Evolutionary conservation across 2,329 filamentous ascomycete genomes (phyloP), one percentile per base, ranked within the genome.

Genomic region (Phaeosphaeriaceae sp.): DNA sequence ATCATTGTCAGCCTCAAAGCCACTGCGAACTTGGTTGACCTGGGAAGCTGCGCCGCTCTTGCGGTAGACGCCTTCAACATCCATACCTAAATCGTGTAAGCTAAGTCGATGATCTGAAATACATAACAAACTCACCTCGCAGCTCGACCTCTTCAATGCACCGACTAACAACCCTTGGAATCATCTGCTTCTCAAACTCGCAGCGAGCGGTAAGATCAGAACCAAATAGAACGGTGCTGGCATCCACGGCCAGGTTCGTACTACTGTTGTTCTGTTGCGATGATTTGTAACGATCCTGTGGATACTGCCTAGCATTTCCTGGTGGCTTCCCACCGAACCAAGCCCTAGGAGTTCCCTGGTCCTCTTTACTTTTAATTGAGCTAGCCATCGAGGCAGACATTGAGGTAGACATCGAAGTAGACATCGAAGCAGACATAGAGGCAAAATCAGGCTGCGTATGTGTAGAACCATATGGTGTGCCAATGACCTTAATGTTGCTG

Each of bases 61-160:
- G 67, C 94, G 87, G 77, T 99, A 99, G 63, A 99, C 96, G 55
- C 94, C 94, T 76, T 97, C 94, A 61, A 95, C 85, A 65, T 97
- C 92, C 90, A 99, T 96, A 75, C 93, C 23, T 26, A 26, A 26
- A 26, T 26, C 11, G 11, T 26, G 23, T 26, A 26, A 26, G 23
- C 23, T 3, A 26, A 11, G 23, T 11, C 11, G 3, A 26, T 26
- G 23, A 6, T 8, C 2, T 26, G 23, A 7, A 8, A 26, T 26
- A 26, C 23, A 26, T 2, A 9, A 6, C 3, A 26, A 7, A 26
- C 23, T 26, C 11, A 26, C 23, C 94, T 70, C 94, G 87, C 17
- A 94, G 78, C 74, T 99, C 94, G 32, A 99, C 94, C 75, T 99
- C 93, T 70, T 96, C 90, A 60, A 99, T 96, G 74, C 94, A 99